Conservation (phyloP, 75 land plant species). For the Selaginella tamariscina region DNA sequence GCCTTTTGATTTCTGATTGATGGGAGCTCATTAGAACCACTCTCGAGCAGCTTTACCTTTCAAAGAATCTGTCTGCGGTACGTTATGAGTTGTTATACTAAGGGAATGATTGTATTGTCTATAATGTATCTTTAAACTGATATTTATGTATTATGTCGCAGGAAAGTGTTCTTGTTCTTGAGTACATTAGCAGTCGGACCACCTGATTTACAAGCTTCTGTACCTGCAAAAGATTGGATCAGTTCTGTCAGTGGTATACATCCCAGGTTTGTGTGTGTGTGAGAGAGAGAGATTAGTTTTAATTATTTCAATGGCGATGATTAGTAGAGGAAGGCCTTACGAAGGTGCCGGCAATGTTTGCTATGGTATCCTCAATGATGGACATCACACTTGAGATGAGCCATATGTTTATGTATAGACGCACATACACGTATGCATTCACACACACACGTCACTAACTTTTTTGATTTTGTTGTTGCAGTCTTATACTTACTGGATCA, state of each 20-base stretch:
- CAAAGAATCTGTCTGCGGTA: conserved; percentile 77
- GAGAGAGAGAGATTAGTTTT: neutral
- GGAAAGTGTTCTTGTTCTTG: conserved; percentile 70
- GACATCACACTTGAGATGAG: neutral
- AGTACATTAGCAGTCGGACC: conserved; percentile 72
- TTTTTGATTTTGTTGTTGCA: conserved; percentile 24
- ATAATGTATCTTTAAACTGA: no score
- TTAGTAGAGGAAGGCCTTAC: neutral
- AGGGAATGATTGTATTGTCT: neutral
- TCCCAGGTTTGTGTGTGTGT: conserved; percentile 42
- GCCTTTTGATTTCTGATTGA: conserved; percentile 78
- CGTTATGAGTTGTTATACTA: neutral
- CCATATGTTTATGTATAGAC: neutral
- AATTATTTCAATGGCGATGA: neutral
- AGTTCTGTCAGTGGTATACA: conserved; percentile 70
- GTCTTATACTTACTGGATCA: conserved; percentile 57
- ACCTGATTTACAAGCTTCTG: conserved; percentile 46
- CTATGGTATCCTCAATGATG: neutral
- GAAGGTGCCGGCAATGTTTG: neutral
- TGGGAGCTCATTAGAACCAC: conserved; percentile 74
- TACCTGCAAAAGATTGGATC: conserved; percentile 77
- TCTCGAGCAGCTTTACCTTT: conserved; percentile 53
- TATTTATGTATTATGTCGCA: conserved; percentile 22
- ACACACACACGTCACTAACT: no score
- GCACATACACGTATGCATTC: no score